These are phyloP conservation scores for Xanthoceras sorbifolium DNA, from an alignment of 345 rosid species.

Conservation along the genomic window DNA sequence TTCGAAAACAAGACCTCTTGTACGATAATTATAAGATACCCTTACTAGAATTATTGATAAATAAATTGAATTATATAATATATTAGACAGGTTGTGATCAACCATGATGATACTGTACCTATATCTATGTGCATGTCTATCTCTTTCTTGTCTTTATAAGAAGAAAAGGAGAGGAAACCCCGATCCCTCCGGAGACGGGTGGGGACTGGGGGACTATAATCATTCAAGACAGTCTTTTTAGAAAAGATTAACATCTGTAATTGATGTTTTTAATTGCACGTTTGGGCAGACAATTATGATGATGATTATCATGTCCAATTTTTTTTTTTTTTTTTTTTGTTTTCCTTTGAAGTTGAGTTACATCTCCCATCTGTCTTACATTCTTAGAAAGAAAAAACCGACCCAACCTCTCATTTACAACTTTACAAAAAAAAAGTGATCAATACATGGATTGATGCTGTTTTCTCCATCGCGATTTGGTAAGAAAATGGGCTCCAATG, in stretches of 20 bases:
- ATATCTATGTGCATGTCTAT: no score
- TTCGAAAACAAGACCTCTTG: background rate
- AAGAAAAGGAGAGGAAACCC: slow-evolving; percentile 6
- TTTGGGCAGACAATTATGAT: slow-evolving; percentile 19
- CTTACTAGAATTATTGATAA: no score
- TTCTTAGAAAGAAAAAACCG: background rate
- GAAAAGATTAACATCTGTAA: background rate
- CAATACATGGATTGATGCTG: background rate
- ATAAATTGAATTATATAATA: no score
- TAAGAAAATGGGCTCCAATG: background rate
- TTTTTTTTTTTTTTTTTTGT: background rate
- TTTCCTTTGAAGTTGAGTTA: slow-evolving; percentile 8
- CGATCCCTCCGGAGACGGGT: slow-evolving; percentile 19
- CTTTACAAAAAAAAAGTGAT: background rate
- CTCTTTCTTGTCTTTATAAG: background rate
- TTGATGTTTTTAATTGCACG: slow-evolving; percentile 10
- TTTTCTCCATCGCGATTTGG: no score
- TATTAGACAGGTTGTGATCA: slow-evolving; percentile 10
- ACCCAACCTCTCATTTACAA: background rate
- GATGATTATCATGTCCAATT: slow-evolving; percentile 10
- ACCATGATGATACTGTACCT: background rate
- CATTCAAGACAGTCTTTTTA: slow-evolving; percentile 13
- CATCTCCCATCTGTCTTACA: background rate
- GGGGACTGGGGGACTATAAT: slow-evolving; percentile 16
- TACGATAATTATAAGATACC: no score